Evolutionary conservation across 495 filamentous ascomycete species (phyloP).

Genomic region (Neurospora sp.): DNA sequence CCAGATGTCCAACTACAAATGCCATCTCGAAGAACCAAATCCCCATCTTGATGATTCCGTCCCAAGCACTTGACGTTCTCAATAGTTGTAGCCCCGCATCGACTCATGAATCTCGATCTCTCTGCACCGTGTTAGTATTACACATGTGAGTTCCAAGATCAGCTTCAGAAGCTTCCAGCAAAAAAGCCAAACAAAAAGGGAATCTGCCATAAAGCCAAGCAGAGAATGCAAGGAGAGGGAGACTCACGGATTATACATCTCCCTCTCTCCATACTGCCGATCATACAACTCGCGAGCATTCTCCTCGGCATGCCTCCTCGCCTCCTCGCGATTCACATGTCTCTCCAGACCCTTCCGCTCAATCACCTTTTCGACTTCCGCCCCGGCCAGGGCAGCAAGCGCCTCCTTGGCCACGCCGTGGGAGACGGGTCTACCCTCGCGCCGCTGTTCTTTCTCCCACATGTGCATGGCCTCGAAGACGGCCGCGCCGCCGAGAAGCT

Average conservation of each 20-base stretch:
- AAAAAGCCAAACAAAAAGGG: background rate
- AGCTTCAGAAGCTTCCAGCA: background rate
- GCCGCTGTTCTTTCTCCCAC: slow-evolving; percentile 67
- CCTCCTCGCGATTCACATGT: slow-evolving; percentile 50
- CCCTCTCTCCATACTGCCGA: slow-evolving; percentile 41
- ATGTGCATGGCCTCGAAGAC: slow-evolving; percentile 74
- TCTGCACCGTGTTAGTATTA: background rate
- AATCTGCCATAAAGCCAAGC: background rate
- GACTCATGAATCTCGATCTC: slow-evolving; percentile 3
- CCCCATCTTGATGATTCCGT: background rate
- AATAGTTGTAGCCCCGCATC: background rate
- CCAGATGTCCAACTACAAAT: background rate
- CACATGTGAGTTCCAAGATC: background rate
- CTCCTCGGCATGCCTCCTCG: slow-evolving; percentile 56
- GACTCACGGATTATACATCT: slow-evolving; percentile 43
- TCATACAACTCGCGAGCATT: slow-evolving; percentile 56
- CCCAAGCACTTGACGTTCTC: background rate
- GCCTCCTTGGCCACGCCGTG: slow-evolving; percentile 73
- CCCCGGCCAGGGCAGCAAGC: slow-evolving; percentile 58
- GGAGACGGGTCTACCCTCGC: slow-evolving; percentile 57
- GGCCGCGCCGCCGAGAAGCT: slow-evolving; percentile 64
- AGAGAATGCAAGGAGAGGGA: background rate
- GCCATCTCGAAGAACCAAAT: background rate
- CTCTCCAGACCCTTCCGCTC: slow-evolving; percentile 71
- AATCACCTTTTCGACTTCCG: slow-evolving; percentile 67